Percentiles rank a stretch among this genome's conserved stretches.
Conservation (phyloP, 345 rosid genomes). For the Kandelia obovata region DNA sequence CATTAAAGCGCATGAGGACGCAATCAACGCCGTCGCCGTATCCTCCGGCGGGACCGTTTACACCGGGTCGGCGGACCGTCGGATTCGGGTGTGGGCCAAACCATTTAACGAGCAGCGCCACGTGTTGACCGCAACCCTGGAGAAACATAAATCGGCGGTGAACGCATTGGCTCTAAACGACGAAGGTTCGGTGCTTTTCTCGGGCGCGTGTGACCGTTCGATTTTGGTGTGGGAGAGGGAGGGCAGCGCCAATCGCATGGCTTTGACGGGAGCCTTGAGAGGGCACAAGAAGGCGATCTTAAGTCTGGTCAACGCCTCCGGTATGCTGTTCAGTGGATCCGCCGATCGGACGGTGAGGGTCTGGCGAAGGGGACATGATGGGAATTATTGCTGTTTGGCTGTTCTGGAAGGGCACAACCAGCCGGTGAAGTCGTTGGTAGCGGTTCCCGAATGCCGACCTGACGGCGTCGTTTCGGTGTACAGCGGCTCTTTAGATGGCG, state of each 20-base stretch:
- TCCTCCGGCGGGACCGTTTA: constrained; percentile 64
- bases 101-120: constrained; percentile 47
- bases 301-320: constrained; percentile 52
- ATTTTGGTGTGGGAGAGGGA: constrained; percentile 94
- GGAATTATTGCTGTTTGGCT: constrained; percentile 58
- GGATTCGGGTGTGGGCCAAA: constrained; percentile 78
- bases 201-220: constrained; percentile 93
- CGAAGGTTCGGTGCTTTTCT: constrained; percentile 76
- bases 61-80: constrained; percentile 83
- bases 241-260: constrained; percentile 67
- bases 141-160: constrained; percentile 84
- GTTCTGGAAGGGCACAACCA: constrained; percentile 62
- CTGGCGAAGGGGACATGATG: constrained; percentile 63
- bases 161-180: constrained; percentile 68
- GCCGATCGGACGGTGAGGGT: constrained; percentile 84
- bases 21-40: constrained; percentile 71
- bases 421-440: constrained; percentile 79
- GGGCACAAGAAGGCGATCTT: constrained; percentile 77
- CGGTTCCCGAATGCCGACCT: constrained; percentile 31
- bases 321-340: constrained; percentile 75
- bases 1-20: constrained; percentile 73
- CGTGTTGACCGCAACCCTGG: constrained; percentile 55
- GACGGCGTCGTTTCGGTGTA: constrained; percentile 50
- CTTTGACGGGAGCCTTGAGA: constrained; percentile 72
- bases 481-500: constrained; percentile 81